These are phyloP conservation scores for Penstemon newberryi DNA, from an alignment of 257 asterid genomes.

Conservation along the genomic window DNA sequence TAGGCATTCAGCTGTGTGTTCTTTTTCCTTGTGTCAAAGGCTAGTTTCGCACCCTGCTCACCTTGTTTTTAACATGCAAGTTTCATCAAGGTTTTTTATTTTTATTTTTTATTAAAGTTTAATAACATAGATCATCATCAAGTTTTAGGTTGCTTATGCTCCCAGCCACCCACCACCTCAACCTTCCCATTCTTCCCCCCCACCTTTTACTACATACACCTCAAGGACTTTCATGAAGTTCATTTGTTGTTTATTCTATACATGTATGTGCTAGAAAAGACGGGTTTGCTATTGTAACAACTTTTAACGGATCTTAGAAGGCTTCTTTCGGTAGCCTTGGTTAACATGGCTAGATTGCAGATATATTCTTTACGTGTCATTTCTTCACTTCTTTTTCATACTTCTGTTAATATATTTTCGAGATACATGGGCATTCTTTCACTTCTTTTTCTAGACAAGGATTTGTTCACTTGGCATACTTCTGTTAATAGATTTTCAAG, in stretches of 20 bases:
- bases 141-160: neutral
- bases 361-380: conserved; percentile 1
- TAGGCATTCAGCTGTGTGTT: conserved; percentile 11
- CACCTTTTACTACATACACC: neutral
- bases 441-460: conserved; percentile 5
- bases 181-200: conserved; percentile 2
- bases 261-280: too few relatives aligned
- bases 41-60: conserved; percentile 15
- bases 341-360: neutral
- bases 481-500: conserved; percentile 60
- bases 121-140: neutral
- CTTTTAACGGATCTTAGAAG: too few relatives aligned
- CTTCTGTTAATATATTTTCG: conserved; percentile 52
- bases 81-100: too few relatives aligned
- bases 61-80: neutral
- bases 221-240: conserved; percentile 1
- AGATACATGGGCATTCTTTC: conserved; percentile 81
- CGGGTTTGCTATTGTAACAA: too few relatives aligned
- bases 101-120: too few relatives aligned
- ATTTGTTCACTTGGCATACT: conserved; percentile 19
- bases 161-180: neutral
- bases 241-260: neutral
- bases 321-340: neutral
- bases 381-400: conserved; percentile 5
- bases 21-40: conserved; percentile 9